These are phyloP conservation scores for Chytriomyces sp. DNA, from an alignment of 192 early-diverging fungal genomes.

Conservation along the genomic window DNA sequence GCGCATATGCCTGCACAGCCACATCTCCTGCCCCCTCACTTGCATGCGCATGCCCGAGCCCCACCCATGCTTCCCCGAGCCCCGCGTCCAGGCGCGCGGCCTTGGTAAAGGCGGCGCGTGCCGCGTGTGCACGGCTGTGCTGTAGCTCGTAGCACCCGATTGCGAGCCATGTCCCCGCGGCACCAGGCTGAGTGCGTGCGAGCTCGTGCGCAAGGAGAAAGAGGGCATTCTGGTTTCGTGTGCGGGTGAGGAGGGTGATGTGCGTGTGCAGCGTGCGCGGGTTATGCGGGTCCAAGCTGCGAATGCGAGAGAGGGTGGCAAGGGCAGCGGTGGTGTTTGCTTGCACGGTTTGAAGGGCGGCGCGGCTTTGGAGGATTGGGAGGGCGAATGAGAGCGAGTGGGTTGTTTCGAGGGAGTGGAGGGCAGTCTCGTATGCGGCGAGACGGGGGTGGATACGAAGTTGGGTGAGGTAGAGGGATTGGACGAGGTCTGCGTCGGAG, in stretches of 20 bases:
- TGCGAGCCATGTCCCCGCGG: conserved; percentile 69
- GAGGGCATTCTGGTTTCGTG: conserved; percentile 64
- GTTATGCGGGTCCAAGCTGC: conserved; percentile 61
- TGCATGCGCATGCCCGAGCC: conserved; percentile 78
- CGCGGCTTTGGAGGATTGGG: neutral
- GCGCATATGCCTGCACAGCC: conserved; percentile 74
- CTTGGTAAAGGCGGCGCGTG: conserved; percentile 70
- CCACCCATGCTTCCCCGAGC: conserved; percentile 77
- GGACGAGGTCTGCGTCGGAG: conserved; percentile 3
- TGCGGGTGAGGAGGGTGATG: conserved; percentile 67
- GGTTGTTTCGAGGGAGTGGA: conserved; percentile 2
- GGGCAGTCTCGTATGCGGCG: neutral
- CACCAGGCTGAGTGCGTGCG: conserved; percentile 61
- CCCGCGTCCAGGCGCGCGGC: conserved; percentile 59
- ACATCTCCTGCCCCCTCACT: conserved; percentile 73
- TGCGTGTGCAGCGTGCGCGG: conserved; percentile 61
- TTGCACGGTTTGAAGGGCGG: neutral
- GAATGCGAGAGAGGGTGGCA: conserved; percentile 52
- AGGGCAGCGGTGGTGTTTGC: neutral
- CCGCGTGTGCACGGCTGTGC: conserved; percentile 55
- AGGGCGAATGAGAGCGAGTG: neutral
- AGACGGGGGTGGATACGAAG: neutral
- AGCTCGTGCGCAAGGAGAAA: conserved; percentile 76
- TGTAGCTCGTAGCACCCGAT: conserved; percentile 78
- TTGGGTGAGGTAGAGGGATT: neutral